Evolutionary conservation across 2,329 filamentous ascomycete species (phyloP), one percentile per base, ranked within the genome.

Genomic region (Tolypocladium paradoxum): DNA sequence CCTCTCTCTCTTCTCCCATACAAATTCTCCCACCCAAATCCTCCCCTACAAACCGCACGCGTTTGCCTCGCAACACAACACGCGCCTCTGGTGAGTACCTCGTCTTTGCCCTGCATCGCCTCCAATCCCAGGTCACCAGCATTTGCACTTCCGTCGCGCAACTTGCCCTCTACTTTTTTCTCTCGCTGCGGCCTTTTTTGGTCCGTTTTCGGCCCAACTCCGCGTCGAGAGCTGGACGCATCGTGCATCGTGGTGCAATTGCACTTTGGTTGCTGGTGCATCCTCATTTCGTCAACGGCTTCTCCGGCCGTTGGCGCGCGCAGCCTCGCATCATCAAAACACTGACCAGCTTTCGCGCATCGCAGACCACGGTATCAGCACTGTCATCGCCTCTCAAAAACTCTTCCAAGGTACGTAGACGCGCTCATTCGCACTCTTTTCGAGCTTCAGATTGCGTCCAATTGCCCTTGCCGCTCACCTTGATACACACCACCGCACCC

Each of bases 1-100:
- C 73, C 73, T 73, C 62, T 71, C 72, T 70, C 70, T 67, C 76
- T 76, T 76, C 73, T 78, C 76, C 75, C 78, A 81, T 80, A 81
- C 78, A 81, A 79, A 76, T 73, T 70, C 72, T 75, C 72, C 72
- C 75, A 77, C 70, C 71, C 67, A 76, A 78, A 73, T 69, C 69
- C 65, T 75, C 72, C 70, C 73, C 75, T 74, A 77, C 73, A 77
- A 74, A 72, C 64, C 37, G 52, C 60, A 58, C 60, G 69, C 64
- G 67, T 61, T 68, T 69, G 65, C 67, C 68, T 73, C 72, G 67
- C 67, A 70, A 71, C 65, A 72, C 69, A 70, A 67, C 68, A 65
- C 63, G 64, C 64, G 54, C 61, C 57, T 65, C 60, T 66, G 70
- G 79, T 82, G 73, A 82, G 79, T 82, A 80, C 77, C 61, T 77